Evolutionary conservation across 139 green algal species (phyloP), one percentile per base, ranked within the genome.

Genomic region (Spirogloea muscicola): DNA sequence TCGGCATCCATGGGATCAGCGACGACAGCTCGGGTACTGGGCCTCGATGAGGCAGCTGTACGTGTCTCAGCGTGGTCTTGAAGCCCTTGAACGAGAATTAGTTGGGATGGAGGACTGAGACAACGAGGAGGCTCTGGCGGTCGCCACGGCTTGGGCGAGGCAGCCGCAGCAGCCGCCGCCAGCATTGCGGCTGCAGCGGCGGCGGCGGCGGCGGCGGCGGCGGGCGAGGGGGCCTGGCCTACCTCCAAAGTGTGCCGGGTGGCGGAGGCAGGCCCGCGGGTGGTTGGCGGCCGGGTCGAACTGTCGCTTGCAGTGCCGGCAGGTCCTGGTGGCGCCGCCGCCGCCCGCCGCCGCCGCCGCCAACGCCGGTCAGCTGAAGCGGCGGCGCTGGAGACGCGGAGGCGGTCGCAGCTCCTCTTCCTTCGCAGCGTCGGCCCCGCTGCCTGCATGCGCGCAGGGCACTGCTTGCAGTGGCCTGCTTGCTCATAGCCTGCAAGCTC

Each of bases 271-370:
- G 80, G 76, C 78, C 18, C 29, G 37, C 0, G 40, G 48, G 13
- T 55, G 39, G 49, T 90, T 89, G 9, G 76, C 49, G 2, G 74
- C 73, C 0, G 58, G 57, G 0, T 69, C 60, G 16, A 87, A 90
- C 13, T 43, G 72, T 43, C 84, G 74, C 76, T 92, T 84, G 68
- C 85, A 86, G 7, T 77, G 48, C 0, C 66, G 49, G 52, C 85
- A 89, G 1, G 70, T 88, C 25, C 29, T 27, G n/a, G n/a, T n/a
- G n/a, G n/a, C n/a, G n/a, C n/a, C n/a, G n/a, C n/a, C n/a, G n/a
- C n/a, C n/a, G n/a, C n/a, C n/a, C n/a, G n/a, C n/a, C n/a, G n/a
- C n/a, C n/a, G n/a, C n/a, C n/a, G n/a, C n/a, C n/a, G n/a, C n/a
- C n/a, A n/a, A n/a, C n/a, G n/a, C n/a, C n/a, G n/a, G n/a, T n/a